These are phyloP conservation scores for Betula pendula DNA, from an alignment of 306 rosid species.

Conservation along the genomic window DNA sequence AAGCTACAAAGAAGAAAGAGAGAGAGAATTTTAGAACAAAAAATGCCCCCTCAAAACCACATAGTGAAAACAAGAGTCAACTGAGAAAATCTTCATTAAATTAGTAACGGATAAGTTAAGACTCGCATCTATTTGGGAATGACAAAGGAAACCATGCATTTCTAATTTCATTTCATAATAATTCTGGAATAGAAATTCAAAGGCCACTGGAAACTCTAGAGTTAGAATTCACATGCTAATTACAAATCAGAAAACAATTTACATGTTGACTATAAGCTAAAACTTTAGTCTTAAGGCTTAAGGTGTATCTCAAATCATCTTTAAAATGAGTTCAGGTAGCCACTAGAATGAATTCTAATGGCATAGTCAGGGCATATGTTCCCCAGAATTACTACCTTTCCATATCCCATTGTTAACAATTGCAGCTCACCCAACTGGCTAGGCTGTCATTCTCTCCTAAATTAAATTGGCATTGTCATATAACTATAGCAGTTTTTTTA, in stretches of 20 bases:
- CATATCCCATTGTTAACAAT: not conserved
- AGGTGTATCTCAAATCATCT: not conserved
- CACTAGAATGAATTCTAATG: not conserved
- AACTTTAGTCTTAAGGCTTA: not conserved
- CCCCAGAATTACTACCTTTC: not conserved
- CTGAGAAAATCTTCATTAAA: not conserved
- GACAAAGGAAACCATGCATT: not conserved
- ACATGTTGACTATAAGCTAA: not conserved
- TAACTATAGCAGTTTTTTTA: not conserved
- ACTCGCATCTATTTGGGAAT: not conserved
- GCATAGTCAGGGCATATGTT: not conserved
- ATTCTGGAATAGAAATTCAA: not conserved
- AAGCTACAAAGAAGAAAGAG: slow-evolving; percentile 43
- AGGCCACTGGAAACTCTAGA: not conserved
- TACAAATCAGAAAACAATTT: not conserved
- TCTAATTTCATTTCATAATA: not conserved
- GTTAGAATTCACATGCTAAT: not conserved
- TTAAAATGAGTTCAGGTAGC: not conserved
- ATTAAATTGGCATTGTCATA: not conserved
- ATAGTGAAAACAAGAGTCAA: not conserved
- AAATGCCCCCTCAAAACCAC: not conserved
- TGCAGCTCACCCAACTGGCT: not conserved
- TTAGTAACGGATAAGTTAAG: not conserved
- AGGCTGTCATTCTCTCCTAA: not conserved
- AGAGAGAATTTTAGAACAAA: not conserved